Evolutionary conservation across 208 protist species (phyloP).

Genomic region (Leishmania arabica): DNA sequence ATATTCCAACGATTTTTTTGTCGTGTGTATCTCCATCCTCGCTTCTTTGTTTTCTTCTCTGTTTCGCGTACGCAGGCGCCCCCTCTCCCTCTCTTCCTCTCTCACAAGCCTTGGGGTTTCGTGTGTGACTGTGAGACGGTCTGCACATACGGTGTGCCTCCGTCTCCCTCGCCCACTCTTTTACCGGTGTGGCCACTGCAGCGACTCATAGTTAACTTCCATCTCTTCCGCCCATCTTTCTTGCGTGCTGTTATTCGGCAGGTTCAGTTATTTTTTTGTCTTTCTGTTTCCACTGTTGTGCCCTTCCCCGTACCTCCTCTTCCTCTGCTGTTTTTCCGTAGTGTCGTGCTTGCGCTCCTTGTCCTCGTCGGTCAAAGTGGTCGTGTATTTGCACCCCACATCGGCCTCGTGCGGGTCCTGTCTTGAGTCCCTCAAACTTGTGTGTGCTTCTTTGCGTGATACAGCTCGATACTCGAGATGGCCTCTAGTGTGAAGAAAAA

Average conservation of each 20-base stretch:
- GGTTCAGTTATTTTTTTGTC: background rate
- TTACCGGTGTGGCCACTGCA: background rate
- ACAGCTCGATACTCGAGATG: background rate
- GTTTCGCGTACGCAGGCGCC: background rate
- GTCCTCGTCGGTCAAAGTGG: background rate
- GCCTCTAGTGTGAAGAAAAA: constrained; percentile 14
- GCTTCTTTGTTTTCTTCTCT: background rate
- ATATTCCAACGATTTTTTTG: background rate
- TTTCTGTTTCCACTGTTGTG: background rate
- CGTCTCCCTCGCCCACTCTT: background rate
- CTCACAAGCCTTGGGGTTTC: background rate
- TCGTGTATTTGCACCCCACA: background rate
- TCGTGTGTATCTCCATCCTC: background rate
- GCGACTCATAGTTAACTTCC: background rate
- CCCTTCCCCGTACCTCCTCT: background rate
- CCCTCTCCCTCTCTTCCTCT: background rate
- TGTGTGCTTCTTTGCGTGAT: background rate
- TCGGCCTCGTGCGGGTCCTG: background rate
- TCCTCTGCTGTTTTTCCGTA: background rate
- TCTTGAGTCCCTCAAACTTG: background rate
- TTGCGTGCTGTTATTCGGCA: background rate
- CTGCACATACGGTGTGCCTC: background rate
- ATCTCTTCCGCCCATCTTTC: background rate
- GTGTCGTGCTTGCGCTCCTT: background rate
- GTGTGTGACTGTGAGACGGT: background rate